Evolutionary conservation across 441 rosid genomes (phyloP).

Genomic region (Melastoma candidum): DNA sequence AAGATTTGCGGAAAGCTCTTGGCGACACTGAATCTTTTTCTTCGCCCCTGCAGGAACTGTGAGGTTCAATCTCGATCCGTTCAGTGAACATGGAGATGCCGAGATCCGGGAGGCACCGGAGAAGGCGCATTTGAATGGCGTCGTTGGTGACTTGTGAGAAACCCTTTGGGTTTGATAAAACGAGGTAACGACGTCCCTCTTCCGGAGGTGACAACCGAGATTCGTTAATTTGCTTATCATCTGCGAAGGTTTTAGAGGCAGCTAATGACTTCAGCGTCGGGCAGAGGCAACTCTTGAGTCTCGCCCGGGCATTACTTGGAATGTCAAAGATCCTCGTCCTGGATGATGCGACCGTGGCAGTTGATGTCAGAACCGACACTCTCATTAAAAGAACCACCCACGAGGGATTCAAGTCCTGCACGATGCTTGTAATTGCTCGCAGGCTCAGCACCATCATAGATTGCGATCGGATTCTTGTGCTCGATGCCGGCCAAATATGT

Average conservation of each 20-base stretch:
- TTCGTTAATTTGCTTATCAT: slow-evolving; percentile 2
- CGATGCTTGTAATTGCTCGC: slow-evolving; percentile 92
- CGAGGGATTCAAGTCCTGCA: slow-evolving; percentile 90
- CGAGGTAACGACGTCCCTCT: slow-evolving; percentile 32
- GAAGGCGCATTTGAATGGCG: slow-evolving; percentile 87
- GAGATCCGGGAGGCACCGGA: slow-evolving; percentile 93
- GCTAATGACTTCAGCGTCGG: slow-evolving; percentile 96
- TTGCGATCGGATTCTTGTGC: slow-evolving; percentile 74
- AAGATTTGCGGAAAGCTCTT: slow-evolving; percentile 82
- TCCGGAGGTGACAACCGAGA: not conserved
- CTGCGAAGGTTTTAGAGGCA: slow-evolving; percentile 63
- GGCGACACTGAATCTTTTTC: not conserved
- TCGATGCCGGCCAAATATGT: slow-evolving; percentile 74
- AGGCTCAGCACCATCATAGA: slow-evolving; percentile 88
- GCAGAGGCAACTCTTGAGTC: slow-evolving; percentile 88
- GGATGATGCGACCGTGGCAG: slow-evolving; percentile 97
- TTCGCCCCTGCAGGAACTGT: slow-evolving; percentile 51
- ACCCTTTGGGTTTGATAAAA: slow-evolving; percentile 70
- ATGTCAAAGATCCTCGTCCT: slow-evolving; percentile 94
- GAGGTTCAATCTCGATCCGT: slow-evolving; percentile 93
- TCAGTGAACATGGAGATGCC: slow-evolving; percentile 80
- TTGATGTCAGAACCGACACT: slow-evolving; percentile 91
- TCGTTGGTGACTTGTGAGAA: slow-evolving; percentile 37
- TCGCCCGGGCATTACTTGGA: slow-evolving; percentile 82
- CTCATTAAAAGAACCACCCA: slow-evolving; percentile 89